A percentile compares a stretch with the other conserved stretches of the same genome.
These are phyloP conservation scores for Penicillium manginii DNA, from an alignment of 495 filamentous ascomycete species.

Conservation along the genomic window DNA sequence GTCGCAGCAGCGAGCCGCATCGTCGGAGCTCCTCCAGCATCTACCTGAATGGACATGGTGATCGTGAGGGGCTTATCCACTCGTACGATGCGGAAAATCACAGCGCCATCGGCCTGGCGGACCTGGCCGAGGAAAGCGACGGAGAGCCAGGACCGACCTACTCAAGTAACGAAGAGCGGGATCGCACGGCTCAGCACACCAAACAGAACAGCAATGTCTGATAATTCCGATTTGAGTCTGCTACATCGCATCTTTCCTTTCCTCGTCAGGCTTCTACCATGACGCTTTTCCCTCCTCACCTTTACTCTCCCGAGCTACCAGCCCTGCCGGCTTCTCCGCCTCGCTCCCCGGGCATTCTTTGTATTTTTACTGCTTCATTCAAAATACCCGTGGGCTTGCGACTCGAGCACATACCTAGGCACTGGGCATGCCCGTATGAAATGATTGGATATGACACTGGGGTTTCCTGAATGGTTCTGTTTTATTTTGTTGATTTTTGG, in stretches of 20 bases:
- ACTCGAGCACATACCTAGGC: constrained; percentile 31
- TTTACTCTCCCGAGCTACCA: constrained; percentile 17
- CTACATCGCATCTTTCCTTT: constrained; percentile 15
- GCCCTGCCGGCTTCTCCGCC: constrained; percentile 13
- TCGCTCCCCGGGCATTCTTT: constrained; percentile 20
- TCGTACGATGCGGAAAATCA: constrained; percentile 76
- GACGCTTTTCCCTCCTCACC: constrained; percentile 24
- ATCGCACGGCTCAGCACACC: constrained; percentile 34
- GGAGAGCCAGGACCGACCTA: constrained; percentile 51
- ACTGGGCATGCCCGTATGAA: constrained; percentile 41
- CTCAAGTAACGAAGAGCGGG: constrained; percentile 31
- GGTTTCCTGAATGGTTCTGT: constrained; percentile 25
- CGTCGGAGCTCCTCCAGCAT: constrained; percentile 60
- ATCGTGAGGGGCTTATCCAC: constrained; percentile 80
- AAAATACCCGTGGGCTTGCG: constrained; percentile 33
- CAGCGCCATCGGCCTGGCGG: constrained; percentile 65
- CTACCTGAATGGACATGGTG: constrained; percentile 52
- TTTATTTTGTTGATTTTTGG: constrained; percentile 20
- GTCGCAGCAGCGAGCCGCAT: constrained; percentile 66
- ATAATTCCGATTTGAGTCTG: constrained; percentile 18
- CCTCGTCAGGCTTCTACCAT: constrained; percentile 28
- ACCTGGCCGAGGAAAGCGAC: constrained; percentile 74
- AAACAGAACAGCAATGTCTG: constrained; percentile 47
- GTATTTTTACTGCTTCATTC: constrained; percentile 42
- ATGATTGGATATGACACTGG: constrained; percentile 45